Base-by-base conservation (phyloP, 2,329 filamentous ascomycete species). In the Aspergillaceae sp. region DNA sequence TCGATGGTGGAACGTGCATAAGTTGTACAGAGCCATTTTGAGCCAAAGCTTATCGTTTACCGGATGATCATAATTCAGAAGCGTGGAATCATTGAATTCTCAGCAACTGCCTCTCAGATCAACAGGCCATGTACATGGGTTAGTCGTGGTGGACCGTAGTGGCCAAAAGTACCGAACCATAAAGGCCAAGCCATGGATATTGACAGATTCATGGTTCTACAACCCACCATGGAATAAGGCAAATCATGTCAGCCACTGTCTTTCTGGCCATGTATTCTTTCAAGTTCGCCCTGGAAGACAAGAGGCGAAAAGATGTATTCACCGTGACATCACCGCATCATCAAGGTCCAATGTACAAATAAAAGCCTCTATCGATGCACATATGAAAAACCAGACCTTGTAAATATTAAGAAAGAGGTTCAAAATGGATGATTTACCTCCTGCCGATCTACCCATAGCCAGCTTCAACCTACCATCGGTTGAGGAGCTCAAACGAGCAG, bases 401-500 rank as follows among this genome's bases (percentile, higher is more conserved):
- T 7, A 4, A 36, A 19, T 28, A 41, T 35, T 38, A 40, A 37
- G 7, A 43, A 44, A 42, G 28, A 8, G 42, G 19, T 44, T n/a
- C 32, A 56, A 53, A 48, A 53, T 42, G 42, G 37, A 8, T 19
- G 36, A 38, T 2, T 28, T 38, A 8, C 36, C 36, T 19, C 43
- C 42, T 34, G 38, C 43, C 9, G 46, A 46, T 9, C 11, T 47
- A 19, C 43, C 45, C 3, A 46, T 19, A 8, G 19, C 36, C 19
- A 38, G 50, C 34, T 49, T 54, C 38, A 55, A 63, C 42, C 51
- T 64, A 11, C 61, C 61, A 7, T 55, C 58, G 11, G 54, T 65
- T 28, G 49, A 50, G 3, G 61, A 64, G 32, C 50, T 64, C 26
- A 63, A 64, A 44, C 58, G 58, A 19, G 60, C 59, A 8, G 62